Evolutionary conservation across 2,329 filamentous ascomycete genomes (phyloP).

Genomic region (Cadophora malorum): DNA sequence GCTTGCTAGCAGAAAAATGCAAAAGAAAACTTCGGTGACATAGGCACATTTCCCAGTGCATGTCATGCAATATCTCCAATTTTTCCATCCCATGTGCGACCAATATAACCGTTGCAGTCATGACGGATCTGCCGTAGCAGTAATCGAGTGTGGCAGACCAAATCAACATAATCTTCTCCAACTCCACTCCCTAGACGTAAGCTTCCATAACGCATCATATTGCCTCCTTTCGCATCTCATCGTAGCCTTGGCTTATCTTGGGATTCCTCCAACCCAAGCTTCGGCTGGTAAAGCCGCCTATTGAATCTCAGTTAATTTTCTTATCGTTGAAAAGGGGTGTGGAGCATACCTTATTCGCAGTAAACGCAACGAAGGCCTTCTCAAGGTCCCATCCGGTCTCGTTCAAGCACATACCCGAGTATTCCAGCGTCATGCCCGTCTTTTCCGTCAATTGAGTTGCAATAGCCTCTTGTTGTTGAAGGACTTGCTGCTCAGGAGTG

Average conservation of each 20-base stretch:
- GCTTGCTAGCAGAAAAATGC: not conserved
- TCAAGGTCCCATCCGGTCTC: constrained; percentile 83
- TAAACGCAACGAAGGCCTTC: constrained; percentile 76
- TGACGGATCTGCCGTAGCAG: constrained; percentile 1
- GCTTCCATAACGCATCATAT: not conserved
- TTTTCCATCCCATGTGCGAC: not conserved
- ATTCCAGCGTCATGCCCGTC: constrained; percentile 81
- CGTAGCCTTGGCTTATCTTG: constrained; percentile 7
- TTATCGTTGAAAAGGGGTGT: constrained; percentile 4
- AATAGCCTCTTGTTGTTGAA: constrained; percentile 65
- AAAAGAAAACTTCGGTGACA: constrained; percentile 13
- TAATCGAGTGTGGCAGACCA: not conserved
- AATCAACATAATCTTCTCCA: not conserved
- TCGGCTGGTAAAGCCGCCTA: constrained; percentile 51
- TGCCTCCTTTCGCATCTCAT: not conserved
- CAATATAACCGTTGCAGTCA: not conserved
- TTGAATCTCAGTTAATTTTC: constrained; percentile 26
- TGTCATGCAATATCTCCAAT: constrained; percentile 19
- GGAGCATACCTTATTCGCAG: constrained; percentile 70
- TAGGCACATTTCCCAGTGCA: constrained; percentile 13
- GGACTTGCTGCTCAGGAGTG: constrained; percentile 40
- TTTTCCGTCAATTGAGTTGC: constrained; percentile 76
- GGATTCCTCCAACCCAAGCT: constrained; percentile 19
- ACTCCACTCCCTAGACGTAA: not conserved
- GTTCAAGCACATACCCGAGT: constrained; percentile 80